phyloP scores from a whole-genome alignment of 2,329 filamentous ascomycete species.

The Diplodia seriata region DNA sequence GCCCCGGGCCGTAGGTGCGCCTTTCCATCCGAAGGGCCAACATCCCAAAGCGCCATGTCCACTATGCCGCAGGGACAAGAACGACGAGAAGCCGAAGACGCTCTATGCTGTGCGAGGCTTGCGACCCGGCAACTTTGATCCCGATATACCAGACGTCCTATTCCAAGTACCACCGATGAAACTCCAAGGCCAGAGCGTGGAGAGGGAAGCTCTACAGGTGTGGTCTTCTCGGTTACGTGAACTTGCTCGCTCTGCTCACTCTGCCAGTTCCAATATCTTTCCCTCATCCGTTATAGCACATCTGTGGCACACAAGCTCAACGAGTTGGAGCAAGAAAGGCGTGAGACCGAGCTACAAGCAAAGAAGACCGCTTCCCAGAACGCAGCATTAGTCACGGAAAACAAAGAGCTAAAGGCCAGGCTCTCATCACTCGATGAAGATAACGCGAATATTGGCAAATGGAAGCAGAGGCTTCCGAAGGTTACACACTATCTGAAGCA shows the following conservation, averaged over 20 bases:
- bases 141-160: constrained; percentile 52
- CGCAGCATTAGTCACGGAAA: constrained; percentile 26
- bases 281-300: constrained; percentile 45
- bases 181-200: constrained; percentile 46
- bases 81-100: constrained; percentile 45
- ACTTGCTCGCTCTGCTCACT: neutral
- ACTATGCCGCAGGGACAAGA: constrained; percentile 49
- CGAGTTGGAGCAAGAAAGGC: neutral
- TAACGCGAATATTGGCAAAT: constrained; percentile 41
- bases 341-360: neutral
- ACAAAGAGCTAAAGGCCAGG: constrained; percentile 38
- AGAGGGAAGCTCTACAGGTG: constrained; percentile 54
- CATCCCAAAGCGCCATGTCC: constrained; percentile 55
- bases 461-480: constrained; percentile 42
- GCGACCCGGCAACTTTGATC: constrained; percentile 51
- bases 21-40: constrained; percentile 53
- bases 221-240: neutral
- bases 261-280: constrained; percentile 57
- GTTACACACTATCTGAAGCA: constrained; percentile 48
- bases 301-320: constrained; percentile 28
- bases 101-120: constrained; percentile 57
- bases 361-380: neutral
- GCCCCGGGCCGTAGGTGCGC: constrained; percentile 46
- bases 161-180: constrained; percentile 55
- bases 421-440: constrained; percentile 37